A percentile compares a stretch with the other conserved stretches of the same genome.
Evolutionary conservation across 805 yeast genomes (phyloP).

Genomic region (Candida maltosa): DNA sequence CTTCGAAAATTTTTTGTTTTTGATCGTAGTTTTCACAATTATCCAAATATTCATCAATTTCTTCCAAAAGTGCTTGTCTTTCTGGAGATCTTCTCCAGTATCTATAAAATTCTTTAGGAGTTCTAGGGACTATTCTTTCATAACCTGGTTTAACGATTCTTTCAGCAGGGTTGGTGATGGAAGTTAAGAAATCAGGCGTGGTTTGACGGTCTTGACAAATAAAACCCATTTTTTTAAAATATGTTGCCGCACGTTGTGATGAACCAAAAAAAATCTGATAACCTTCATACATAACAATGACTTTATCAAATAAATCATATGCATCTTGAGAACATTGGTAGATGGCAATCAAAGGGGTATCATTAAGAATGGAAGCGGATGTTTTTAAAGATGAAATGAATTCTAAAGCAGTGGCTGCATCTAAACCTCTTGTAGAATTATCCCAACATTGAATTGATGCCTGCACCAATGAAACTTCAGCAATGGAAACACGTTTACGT

Average conservation of each 20-base stretch:
- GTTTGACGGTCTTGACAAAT: constrained; percentile 41
- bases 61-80: constrained; percentile 33
- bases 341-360: constrained; percentile 59
- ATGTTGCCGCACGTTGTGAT: constrained; percentile 44
- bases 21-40: constrained; percentile 13
- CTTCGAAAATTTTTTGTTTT: constrained; percentile 20
- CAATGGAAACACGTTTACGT: constrained; percentile 67
- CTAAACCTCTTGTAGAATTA: constrained; percentile 69
- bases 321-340: constrained; percentile 69
- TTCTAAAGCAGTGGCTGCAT: constrained; percentile 70
- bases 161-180: constrained; percentile 29
- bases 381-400: constrained; percentile 59
- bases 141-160: constrained; percentile 32
- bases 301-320: constrained; percentile 53
- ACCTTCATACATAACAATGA: constrained; percentile 54
- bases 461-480: constrained; percentile 56
- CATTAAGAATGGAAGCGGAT: constrained; percentile 51
- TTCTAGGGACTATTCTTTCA: constrained; percentile 25
- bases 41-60: constrained; percentile 37
- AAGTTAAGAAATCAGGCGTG: constrained; percentile 30
- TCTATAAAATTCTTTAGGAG: constrained; percentile 25
- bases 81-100: constrained; percentile 39
- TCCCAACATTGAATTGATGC: constrained; percentile 62
- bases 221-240: constrained; percentile 34
- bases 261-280: constrained; percentile 61